phyloP scores from a whole-genome alignment of 2,329 filamentous ascomycete genomes.

The Penicillium oxalicum region DNA sequence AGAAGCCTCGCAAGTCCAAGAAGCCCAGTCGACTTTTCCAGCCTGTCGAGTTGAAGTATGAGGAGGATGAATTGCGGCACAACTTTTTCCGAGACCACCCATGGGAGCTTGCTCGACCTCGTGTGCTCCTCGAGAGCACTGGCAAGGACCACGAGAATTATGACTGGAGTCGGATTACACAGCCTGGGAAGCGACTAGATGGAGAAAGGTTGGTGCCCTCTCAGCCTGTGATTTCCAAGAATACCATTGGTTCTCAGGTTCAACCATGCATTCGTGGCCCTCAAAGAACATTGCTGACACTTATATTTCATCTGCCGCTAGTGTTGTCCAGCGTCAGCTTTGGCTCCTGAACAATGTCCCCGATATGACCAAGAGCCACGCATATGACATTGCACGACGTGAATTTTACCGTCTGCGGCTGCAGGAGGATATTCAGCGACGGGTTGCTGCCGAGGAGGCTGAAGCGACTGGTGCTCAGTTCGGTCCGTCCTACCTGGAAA shows the following conservation, averaged over 20 bases:
- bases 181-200: constrained; percentile 68
- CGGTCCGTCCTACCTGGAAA: constrained; percentile 65
- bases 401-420: constrained; percentile 88
- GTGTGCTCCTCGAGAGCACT: constrained; percentile 76
- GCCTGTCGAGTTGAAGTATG: constrained; percentile 69
- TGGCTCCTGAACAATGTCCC: constrained; percentile 67
- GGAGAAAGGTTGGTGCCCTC: constrained; percentile 66
- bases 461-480: constrained; percentile 81
- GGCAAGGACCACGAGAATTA: constrained; percentile 71
- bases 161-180: constrained; percentile 74
- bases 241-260: not conserved
- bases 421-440: constrained; percentile 71
- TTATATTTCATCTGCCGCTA: constrained; percentile 33
- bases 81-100: constrained; percentile 92
- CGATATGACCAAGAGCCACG: constrained; percentile 56
- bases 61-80: constrained; percentile 73
- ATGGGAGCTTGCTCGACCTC: constrained; percentile 89
- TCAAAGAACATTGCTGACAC: not conserved
- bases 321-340: constrained; percentile 86
- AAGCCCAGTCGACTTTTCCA: constrained; percentile 73
- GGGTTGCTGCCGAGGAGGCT: constrained; percentile 84
- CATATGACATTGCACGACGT: constrained; percentile 80
- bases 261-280: not conserved
- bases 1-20: constrained; percentile 44
- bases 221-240: not conserved